Evolutionary conservation across 495 filamentous ascomycete species (phyloP), one percentile per base, ranked within the genome.

Genomic region (Penicillium riverlandense): DNA sequence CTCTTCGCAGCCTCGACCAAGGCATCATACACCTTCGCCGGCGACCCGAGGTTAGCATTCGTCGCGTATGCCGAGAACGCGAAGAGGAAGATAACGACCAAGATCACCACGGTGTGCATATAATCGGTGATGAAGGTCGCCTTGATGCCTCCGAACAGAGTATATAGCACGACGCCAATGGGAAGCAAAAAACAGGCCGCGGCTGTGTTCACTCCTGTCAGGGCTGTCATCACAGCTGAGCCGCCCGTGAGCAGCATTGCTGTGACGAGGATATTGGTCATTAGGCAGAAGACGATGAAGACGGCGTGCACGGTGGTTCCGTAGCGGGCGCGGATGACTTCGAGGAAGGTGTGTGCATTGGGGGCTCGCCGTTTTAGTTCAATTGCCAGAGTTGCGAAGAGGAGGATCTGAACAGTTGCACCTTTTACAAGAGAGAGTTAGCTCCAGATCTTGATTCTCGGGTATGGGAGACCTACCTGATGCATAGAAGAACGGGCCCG

Each of bases 221-320:
- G 62, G 11, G 85, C 82, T 36, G 75, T 86, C 49, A 96, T 78
- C 2, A 94, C 91, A 9, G 90, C 90, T 6, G 85, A 85, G 32
- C 90, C 91, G 37, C 91, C 91, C 30, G 91, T 94, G 38, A 96
- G 76, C 50, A 97, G 64, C 88, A 95, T 96, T 41, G 90, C 86
- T 8, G 90, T 94, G 29, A 92, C 82, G 16, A 92, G 72, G 14
- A 90, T 84, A 60, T 92, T 92, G 41, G 87, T 92, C 61, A 84
- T 82, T 36, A 91, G 65, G 35, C 87, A 88, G 54, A 92, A 91
- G 28, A 87, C 73, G 57, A 83, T 87, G 58, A 86, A 92, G 29
- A 86, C 83, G 3, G 81, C 53, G 59, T 91, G 86, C 6, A 82
- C 70, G n/a, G 70, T 43, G 12, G 77, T 81, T 44, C 86, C 75